These are phyloP conservation scores for Botrytis sinoallii DNA, from an alignment of 2,329 filamentous ascomycete genomes.

Conservation along the genomic window DNA sequence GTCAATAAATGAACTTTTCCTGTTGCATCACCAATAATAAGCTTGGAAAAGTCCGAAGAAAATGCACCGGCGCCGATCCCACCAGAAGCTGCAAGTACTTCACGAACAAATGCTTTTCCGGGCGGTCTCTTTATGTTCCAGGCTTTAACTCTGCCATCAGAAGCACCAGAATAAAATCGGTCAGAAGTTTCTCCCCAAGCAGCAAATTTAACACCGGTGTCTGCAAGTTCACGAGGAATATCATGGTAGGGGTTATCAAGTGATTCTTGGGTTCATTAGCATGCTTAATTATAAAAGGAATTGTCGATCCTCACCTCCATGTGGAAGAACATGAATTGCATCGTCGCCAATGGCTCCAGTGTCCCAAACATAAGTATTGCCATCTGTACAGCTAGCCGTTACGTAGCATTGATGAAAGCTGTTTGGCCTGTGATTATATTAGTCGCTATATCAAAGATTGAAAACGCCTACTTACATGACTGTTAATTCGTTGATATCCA, in stretches of 20 bases:
- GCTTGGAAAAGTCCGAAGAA: slow-evolving; percentile 52
- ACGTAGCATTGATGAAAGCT: slow-evolving; percentile 50
- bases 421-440: slow-evolving; percentile 46
- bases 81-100: slow-evolving; percentile 52
- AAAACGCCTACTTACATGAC: slow-evolving; percentile 44
- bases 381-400: slow-evolving; percentile 60
- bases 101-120: slow-evolving; percentile 47
- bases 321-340: slow-evolving; percentile 53
- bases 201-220: slow-evolving; percentile 62
- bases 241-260: slow-evolving; percentile 35
- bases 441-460: slow-evolving; percentile 23
- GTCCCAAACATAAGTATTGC: slow-evolving; percentile 62
- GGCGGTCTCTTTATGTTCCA: slow-evolving; percentile 54
- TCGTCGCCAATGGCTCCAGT: slow-evolving; percentile 50
- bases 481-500: slow-evolving; percentile 61
- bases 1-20: slow-evolving; percentile 57
- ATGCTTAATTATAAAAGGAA: background rate
- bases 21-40: slow-evolving; percentile 59
- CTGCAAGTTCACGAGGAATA: slow-evolving; percentile 48
- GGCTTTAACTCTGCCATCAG: slow-evolving; percentile 60
- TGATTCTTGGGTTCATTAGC: slow-evolving; percentile 29
- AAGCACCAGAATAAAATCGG: slow-evolving; percentile 61
- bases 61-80: slow-evolving; percentile 59
- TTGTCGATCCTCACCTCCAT: slow-evolving; percentile 43
- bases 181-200: slow-evolving; percentile 57